A percentile compares a stretch with the other conserved stretches of the same genome.
Conservation (phyloP, 2,329 filamentous ascomycete genomes). For the Monosporascus sp. region DNA sequence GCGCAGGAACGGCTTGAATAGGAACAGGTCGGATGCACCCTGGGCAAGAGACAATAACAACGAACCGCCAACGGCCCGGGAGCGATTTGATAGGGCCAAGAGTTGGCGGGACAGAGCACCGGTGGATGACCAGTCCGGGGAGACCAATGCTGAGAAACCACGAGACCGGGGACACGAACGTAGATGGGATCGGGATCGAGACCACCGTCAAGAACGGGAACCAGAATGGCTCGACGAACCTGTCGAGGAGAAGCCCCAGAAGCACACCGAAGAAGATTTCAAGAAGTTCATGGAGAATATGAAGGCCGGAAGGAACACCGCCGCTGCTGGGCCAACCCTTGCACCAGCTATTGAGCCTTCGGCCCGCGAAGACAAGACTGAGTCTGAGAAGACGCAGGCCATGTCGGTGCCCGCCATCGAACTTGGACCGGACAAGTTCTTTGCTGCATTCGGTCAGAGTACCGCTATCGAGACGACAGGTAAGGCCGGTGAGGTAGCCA, state of each 20-base stretch:
- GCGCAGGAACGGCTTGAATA: conserved; percentile 60
- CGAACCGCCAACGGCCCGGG: conserved; percentile 34
- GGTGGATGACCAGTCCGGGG: conserved; percentile 31
- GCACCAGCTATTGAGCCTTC: conserved; percentile 27
- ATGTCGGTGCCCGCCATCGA: conserved; percentile 62
- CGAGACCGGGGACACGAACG: conserved; percentile 56
- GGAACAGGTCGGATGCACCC: conserved; percentile 64
- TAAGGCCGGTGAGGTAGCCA: conserved; percentile 46
- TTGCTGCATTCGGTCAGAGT: conserved; percentile 50
- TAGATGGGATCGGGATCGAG: conserved; percentile 51
- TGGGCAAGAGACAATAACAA: conserved; percentile 63
- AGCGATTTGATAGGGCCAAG: conserved; percentile 54
- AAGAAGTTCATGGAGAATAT: conserved; percentile 91
- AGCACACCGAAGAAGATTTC: conserved; percentile 84
- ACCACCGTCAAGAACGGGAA: conserved; percentile 66
- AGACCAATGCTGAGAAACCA: conserved; percentile 34
- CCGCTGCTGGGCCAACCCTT: conserved; percentile 33
- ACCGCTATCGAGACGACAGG: conserved; percentile 39
- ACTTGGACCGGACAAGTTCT: conserved; percentile 71
- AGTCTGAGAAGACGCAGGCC: conserved; percentile 49
- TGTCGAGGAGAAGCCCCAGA: conserved; percentile 62
- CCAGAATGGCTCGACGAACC: conserved; percentile 87
- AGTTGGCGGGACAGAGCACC: conserved; percentile 54
- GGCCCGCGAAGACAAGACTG: conserved; percentile 32
- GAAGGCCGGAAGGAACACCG: conserved; percentile 58